Conservation (phyloP, 495 filamentous ascomycete species). For the Wilcoxina mikolae region DNA sequence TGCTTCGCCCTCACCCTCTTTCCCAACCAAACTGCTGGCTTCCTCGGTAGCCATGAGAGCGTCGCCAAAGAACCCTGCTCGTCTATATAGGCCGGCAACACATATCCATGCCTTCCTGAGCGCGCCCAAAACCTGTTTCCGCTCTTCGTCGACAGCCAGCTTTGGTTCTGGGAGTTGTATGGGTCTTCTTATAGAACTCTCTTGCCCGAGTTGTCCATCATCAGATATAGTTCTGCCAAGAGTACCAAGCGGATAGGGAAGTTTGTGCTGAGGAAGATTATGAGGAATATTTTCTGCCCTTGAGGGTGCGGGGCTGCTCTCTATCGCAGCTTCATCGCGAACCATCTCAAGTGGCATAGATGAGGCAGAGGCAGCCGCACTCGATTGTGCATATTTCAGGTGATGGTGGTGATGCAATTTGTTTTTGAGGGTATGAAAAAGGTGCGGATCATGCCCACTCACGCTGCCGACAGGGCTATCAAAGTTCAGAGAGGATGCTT, state of each 20-base stretch:
- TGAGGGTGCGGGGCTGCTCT: not conserved
- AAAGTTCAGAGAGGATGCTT: conserved; percentile 8
- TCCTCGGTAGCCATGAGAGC: conserved; percentile 64
- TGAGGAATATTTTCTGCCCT: conserved; percentile 8
- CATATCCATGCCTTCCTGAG: conserved; percentile 68
- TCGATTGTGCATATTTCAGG: not conserved
- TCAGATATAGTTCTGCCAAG: conserved; percentile 7
- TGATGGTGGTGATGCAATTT: conserved; percentile 23
- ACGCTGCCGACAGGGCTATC: not conserved
- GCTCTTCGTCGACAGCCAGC: conserved; percentile 25
- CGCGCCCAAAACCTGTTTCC: conserved; percentile 7
- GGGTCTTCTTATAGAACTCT: conserved; percentile 7
- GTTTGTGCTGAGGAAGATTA: conserved; percentile 11
- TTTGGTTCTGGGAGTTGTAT: conserved; percentile 14
- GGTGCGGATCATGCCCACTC: conserved; percentile 13
- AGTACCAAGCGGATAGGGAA: conserved; percentile 13
- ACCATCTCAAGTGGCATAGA: not conserved
- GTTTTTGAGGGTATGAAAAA: conserved; percentile 25
- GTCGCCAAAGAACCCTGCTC: conserved; percentile 63
- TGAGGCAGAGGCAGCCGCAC: conserved; percentile 1
- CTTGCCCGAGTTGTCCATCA: conserved; percentile 7
- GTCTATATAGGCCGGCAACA: conserved; percentile 72
- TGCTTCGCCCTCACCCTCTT: conserved; percentile 7
- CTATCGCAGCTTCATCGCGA: not conserved
- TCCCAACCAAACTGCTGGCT: conserved; percentile 50